These are phyloP conservation scores for Dendryphion nanum DNA, from an alignment of 2,329 filamentous ascomycete genomes.

Conservation along the genomic window DNA sequence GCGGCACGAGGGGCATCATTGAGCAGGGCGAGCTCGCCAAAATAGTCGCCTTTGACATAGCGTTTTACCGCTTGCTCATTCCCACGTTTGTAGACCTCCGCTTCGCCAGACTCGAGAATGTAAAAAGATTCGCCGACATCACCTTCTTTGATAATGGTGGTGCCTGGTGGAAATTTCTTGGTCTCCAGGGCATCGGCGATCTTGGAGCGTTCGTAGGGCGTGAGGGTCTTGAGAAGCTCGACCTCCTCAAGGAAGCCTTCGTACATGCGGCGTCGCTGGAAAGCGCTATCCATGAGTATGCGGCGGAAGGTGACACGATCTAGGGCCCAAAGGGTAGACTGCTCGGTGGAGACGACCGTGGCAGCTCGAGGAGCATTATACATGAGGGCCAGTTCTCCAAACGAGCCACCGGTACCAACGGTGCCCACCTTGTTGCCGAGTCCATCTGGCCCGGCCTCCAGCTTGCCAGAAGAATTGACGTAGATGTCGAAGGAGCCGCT, in stretches of 20 bases:
- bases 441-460: constrained; percentile 78
- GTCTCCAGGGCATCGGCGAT: constrained; percentile 96
- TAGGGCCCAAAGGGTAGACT: constrained; percentile 87
- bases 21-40: constrained; percentile 89
- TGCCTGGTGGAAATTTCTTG: constrained; percentile 75
- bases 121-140: constrained; percentile 92
- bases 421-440: constrained; percentile 78
- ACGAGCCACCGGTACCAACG: constrained; percentile 86
- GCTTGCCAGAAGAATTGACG: constrained; percentile 73
- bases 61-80: constrained; percentile 68
- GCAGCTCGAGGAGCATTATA: constrained; percentile 97
- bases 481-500: constrained; percentile 87
- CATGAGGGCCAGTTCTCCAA: constrained; percentile 96
- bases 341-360: constrained; percentile 81
- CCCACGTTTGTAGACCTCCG: constrained; percentile 81
- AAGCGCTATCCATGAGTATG: constrained; percentile 97
- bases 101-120: constrained; percentile 82
- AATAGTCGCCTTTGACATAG: constrained; percentile 93
- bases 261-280: constrained; percentile 93
- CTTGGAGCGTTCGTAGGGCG: constrained; percentile 91
- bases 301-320: constrained; percentile 96
- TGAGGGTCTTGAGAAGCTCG: constrained; percentile 76
- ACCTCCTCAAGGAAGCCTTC: constrained; percentile 96
- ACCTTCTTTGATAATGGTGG: constrained; percentile 86
- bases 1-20: constrained; percentile 93